phyloP scores from a whole-genome alignment of 2,329 filamentous ascomycete genomes.

The Penicillium sp. region DNA sequence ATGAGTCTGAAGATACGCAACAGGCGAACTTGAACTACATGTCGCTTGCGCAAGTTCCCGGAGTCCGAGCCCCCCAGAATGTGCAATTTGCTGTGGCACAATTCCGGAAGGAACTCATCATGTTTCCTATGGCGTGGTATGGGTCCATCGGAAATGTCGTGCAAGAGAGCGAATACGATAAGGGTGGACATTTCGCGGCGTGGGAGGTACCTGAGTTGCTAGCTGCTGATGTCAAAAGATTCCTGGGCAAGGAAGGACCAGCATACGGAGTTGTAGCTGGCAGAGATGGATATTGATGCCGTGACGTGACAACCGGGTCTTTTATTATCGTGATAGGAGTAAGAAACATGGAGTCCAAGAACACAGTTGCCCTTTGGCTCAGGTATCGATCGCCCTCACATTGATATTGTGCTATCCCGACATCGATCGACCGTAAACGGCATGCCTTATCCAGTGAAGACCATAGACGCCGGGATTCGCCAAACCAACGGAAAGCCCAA shows the following conservation, averaged over 20 bases:
- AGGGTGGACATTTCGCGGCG: slow-evolving; percentile 57
- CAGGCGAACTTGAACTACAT: slow-evolving; percentile 5
- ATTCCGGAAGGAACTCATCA: slow-evolving; percentile 54
- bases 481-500: slow-evolving; percentile 29
- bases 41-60: slow-evolving; percentile 28
- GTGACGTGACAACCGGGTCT: slow-evolving; percentile 24
- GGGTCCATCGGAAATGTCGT: slow-evolving; percentile 55
- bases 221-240: slow-evolving; percentile 48
- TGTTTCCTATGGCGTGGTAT: slow-evolving; percentile 54
- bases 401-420: slow-evolving; percentile 18
- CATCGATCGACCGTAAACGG: slow-evolving; percentile 21
- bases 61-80: slow-evolving; percentile 42
- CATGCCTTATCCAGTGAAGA: slow-evolving; percentile 28
- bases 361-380: slow-evolving; percentile 9
- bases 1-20: background rate
- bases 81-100: slow-evolving; percentile 58
- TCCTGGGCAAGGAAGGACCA: slow-evolving; percentile 49
- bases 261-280: slow-evolving; percentile 38
- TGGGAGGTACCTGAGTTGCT: slow-evolving; percentile 53
- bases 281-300: slow-evolving; percentile 36
- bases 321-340: slow-evolving; percentile 30
- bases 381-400: slow-evolving; percentile 15
- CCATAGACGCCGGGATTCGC: slow-evolving; percentile 30
- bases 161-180: slow-evolving; percentile 47
- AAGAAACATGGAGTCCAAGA: slow-evolving; percentile 22